Base-by-base conservation (phyloP, 768 basidiomycete species). In the Boletellus ananas region DNA sequence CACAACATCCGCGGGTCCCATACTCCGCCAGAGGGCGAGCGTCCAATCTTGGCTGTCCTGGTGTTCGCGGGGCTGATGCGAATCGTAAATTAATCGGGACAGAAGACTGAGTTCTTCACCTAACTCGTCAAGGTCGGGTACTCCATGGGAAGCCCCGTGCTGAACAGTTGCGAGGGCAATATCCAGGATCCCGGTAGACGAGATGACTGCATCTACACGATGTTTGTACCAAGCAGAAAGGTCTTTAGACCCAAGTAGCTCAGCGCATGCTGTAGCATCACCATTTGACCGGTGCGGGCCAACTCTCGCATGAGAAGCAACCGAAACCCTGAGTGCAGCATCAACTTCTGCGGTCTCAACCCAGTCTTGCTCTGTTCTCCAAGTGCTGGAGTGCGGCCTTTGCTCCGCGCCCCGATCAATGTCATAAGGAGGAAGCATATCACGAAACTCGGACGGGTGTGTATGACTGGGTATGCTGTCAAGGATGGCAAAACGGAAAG, bases 51-150 rank as follows among this genome's bases (percentile, higher is more conserved):
- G 76, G 16, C 67, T 68, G 6, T 64, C 60, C 39, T 67, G 67
- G 8, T 75, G 74, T 34, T 73, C 67, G 7, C 41, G 54, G 1
- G 74, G 66, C 43, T 76, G 74, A 46, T 78, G 77, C 10, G 81
- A 74, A 62, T 96, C 93, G 58, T 99, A 99, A 12, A 94, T 83
- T 39, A 98, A 78, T 17, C 86, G 79, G 1, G 88, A 85, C 34
- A 99, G 78, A 7, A 98, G 79, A 56, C 83, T 88, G 35, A 98
- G 78, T 46, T 98, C 94, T 71, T 97, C 95, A 2, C 94, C 95
- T 3, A 94, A 68, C 60, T 84, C 82, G 57, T 95, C 94, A 36
- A 99, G 78, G 1, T 74, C 81, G 17, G 82, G 77, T 12, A 96
- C 74, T 13, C 86, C 87, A 57, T 82, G 81, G 8, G 92, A 85